Evolutionary conservation across 768 basidiomycete species (phyloP), one percentile per base, ranked within the genome.

Genomic region (Thelephora aurantiotincta): DNA sequence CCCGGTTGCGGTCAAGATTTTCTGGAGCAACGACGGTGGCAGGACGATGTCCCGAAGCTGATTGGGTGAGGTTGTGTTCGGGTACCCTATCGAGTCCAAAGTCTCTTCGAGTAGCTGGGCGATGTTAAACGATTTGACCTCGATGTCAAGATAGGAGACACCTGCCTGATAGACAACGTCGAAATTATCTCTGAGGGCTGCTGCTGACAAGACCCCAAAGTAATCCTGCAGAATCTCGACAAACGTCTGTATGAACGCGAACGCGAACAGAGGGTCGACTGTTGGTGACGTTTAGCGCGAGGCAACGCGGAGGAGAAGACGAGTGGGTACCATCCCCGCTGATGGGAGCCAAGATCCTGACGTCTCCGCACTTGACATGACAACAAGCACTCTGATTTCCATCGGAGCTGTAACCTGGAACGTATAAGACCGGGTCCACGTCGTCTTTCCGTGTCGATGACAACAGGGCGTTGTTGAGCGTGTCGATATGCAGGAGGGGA

Each of bases 11-110:
- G 68, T 65, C 11, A 77, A 63, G 3, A 78, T 60, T 46, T 65
- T 65, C 48, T 57, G 52, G 5, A 94, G 71, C 33, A 96, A 74
- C 0, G 91, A 85, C 1, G 93, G 92, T 1, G 91, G 88, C 1
- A 96, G 72, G 6, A 98, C 89, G 51, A 98, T 93, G 57, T 98
- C 93, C 20, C 89, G 79, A n/a, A n/a, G n/a, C n/a, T n/a, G n/a
- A n/a, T n/a, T n/a, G n/a, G n/a, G n/a, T n/a, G n/a, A n/a, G n/a
- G n/a, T n/a, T n/a, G n/a, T n/a, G n/a, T n/a, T n/a, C n/a, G n/a
- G n/a, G n/a, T n/a, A n/a, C n/a, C n/a, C n/a, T n/a, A n/a, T n/a
- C n/a, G n/a, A n/a, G n/a, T n/a, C 26, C 26, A 30, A 30, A 30
- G 26, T 30, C 26, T 4, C 26, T 4, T 30, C 4, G 26, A 9